Evolutionary conservation across 495 filamentous ascomycete genomes (phyloP).

Genomic region (Acidomyces sp.): DNA sequence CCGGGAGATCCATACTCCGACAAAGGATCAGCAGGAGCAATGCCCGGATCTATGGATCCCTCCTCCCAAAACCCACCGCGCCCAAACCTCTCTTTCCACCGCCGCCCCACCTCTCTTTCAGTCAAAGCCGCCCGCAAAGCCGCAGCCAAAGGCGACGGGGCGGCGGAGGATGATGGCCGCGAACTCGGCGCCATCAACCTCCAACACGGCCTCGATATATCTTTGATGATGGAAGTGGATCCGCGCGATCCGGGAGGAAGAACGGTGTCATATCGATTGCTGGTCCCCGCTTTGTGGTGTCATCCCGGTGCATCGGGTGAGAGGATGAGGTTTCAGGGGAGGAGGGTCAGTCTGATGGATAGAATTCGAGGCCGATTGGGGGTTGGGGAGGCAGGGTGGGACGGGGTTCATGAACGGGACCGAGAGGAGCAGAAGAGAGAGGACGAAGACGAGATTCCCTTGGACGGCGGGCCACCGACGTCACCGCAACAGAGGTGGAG

Average conservation of each 20-base stretch:
- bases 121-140: constrained; percentile 41
- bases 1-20: too few relatives aligned
- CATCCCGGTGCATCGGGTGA: not conserved
- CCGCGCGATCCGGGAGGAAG: constrained; percentile 75
- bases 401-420: too few relatives aligned
- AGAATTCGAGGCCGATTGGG: too few relatives aligned
- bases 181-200: constrained; percentile 43
- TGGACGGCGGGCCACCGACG: too few relatives aligned
- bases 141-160: constrained; percentile 13
- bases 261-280: constrained; percentile 72
- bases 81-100: constrained; percentile 47
- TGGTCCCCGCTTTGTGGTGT: constrained; percentile 63
- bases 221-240: constrained; percentile 74
- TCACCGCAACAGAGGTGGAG: too few relatives aligned
- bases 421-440: too few relatives aligned
- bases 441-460: too few relatives aligned
- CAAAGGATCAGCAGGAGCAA: not conserved
- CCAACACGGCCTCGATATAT: constrained; percentile 68
- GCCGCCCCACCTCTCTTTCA: constrained; percentile 57
- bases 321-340: not conserved
- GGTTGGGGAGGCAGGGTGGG: too few relatives aligned
- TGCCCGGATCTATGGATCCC: constrained; percentile 1
- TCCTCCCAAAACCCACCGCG: constrained; percentile 14
- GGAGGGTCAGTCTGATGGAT: not conserved
- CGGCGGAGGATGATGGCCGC: constrained; percentile 16